phyloP scores from a whole-genome alignment of 805 yeast genomes.

The Tetrapisispora taiwanensis region DNA sequence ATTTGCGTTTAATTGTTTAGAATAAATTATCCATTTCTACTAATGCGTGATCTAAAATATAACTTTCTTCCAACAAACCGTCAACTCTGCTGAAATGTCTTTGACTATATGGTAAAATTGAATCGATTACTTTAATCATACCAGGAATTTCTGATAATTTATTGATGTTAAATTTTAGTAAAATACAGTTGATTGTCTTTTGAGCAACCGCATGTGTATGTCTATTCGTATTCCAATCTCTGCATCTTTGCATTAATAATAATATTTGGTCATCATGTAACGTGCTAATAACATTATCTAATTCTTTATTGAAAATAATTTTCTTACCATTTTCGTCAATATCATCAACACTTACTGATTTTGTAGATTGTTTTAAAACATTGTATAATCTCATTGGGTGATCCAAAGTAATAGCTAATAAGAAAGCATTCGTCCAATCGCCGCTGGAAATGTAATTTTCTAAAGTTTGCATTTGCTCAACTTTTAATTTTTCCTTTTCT shows the following conservation, averaged over 20 bases:
- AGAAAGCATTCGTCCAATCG: slow-evolving; percentile 84
- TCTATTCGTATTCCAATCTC: slow-evolving; percentile 94
- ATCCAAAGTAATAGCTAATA: slow-evolving; percentile 73
- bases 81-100: slow-evolving; percentile 75
- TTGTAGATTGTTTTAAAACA: slow-evolving; percentile 54
- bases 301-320: slow-evolving; percentile 32
- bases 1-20: slow-evolving; percentile 3
- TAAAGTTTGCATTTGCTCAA: slow-evolving; percentile 85
- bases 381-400: slow-evolving; percentile 84
- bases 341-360: slow-evolving; percentile 33
- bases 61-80: slow-evolving; percentile 76
- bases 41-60: slow-evolving; percentile 71
- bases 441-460: slow-evolving; percentile 59
- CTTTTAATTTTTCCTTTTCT: slow-evolving; percentile 41
- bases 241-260: slow-evolving; percentile 56
- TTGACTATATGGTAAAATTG: slow-evolving; percentile 80
- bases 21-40: slow-evolving; percentile 54
- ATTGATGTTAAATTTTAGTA: slow-evolving; percentile 45
- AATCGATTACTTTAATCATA: slow-evolving; percentile 54
- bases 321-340: slow-evolving; percentile 2
- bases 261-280: slow-evolving; percentile 52
- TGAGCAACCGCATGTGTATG: slow-evolving; percentile 75
- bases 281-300: slow-evolving; percentile 53
- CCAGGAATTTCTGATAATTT: slow-evolving; percentile 56
- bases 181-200: slow-evolving; percentile 54